Conservation (phyloP, 176 grass and related monocot species). For the Sorghum bicolor region DNA sequence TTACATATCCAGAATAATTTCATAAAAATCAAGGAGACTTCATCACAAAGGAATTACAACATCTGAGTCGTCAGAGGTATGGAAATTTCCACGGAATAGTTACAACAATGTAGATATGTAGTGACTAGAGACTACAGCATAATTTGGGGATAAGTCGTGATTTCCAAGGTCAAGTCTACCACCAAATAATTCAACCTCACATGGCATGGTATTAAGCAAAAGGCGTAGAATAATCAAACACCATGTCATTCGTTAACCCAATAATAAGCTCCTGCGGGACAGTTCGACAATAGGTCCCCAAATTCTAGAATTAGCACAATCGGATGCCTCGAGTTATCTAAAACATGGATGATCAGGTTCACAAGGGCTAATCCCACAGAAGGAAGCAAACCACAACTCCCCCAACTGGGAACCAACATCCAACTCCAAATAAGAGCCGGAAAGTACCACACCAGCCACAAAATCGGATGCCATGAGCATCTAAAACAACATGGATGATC, state of each 20-base stretch:
- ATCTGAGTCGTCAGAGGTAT: neutral
- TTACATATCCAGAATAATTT: neutral
- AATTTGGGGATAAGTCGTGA: neutral
- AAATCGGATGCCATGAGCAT: no score
- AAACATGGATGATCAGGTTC: no score
- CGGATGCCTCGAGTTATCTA: no score
- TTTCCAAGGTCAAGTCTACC: constrained; percentile 2
- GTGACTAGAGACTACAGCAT: neutral
- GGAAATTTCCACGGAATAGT: neutral
- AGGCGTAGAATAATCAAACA: neutral
- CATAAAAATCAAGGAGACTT: neutral
- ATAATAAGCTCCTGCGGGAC: neutral
- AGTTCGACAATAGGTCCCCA: neutral
- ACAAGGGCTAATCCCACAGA: no score
- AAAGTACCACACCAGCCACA: no score
- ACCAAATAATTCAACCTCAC: neutral
- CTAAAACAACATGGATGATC: no score
- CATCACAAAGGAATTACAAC: neutral
- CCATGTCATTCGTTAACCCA: neutral
- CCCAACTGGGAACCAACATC: no score
- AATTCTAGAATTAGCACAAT: no score
- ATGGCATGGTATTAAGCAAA: neutral
- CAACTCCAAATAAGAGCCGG: no score
- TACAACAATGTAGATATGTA: neutral
- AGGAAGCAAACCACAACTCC: no score